These are phyloP conservation scores for Priceomyces medius DNA, from an alignment of 805 yeast genomes.

Conservation along the genomic window DNA sequence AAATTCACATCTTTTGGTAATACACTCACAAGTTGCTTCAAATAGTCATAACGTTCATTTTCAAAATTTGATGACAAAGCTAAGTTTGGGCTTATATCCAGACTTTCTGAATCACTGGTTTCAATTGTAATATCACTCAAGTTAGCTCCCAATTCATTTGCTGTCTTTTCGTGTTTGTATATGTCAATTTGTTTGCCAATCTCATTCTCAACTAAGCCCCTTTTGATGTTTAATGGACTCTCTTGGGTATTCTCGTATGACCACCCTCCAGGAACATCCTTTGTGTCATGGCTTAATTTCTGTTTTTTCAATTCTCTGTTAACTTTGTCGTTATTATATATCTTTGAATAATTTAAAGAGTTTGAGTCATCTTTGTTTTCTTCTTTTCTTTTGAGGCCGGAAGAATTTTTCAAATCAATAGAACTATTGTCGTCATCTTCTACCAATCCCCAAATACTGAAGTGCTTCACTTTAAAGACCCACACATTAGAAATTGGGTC, in stretches of 20 bases:
- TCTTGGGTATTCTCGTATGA: conserved; percentile 14
- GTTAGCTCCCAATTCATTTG: conserved; percentile 22
- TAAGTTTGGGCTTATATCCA: background rate
- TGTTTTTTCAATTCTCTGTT: conserved; percentile 36
- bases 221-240: conserved; percentile 27
- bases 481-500: conserved; percentile 73
- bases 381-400: conserved; percentile 30
- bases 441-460: conserved; percentile 89
- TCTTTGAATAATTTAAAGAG: conserved; percentile 22
- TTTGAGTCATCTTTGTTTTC: conserved; percentile 46
- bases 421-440: conserved; percentile 48
- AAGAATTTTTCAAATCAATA: conserved; percentile 29
- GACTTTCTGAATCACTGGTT: conserved; percentile 16
- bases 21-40: conserved; percentile 31
- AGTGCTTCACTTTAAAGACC: conserved; percentile 85
- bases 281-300: conserved; percentile 26
- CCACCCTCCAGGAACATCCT: conserved; percentile 41
- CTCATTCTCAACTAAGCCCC: conserved; percentile 29
- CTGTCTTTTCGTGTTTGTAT: conserved; percentile 20
- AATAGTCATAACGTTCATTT: conserved; percentile 28
- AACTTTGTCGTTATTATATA: conserved; percentile 29
- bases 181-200: conserved; percentile 24
- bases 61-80: conserved; percentile 11
- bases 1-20: conserved; percentile 30
- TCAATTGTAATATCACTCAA: conserved; percentile 34